A percentile compares a stretch with the other conserved stretches of the same genome.
Evolutionary conservation across 1,284 basidiomycete species (phyloP).

Genomic region (Tranzscheliella williamsii): DNA sequence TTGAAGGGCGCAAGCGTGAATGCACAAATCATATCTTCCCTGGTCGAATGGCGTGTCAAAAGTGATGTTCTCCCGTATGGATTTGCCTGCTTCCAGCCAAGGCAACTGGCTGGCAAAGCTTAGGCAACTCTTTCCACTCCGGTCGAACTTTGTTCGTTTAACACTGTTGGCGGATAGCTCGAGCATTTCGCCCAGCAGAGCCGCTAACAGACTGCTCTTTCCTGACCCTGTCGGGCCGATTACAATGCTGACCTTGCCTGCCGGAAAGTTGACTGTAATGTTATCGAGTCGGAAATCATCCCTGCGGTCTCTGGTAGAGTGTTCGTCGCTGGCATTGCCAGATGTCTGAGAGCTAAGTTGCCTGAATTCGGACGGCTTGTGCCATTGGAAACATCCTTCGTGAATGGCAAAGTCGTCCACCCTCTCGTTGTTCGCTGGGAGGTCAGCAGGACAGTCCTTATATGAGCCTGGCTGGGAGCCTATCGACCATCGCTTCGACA

Average conservation of each 20-base stretch:
- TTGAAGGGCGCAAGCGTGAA: slow-evolving; percentile 50
- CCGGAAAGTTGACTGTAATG: slow-evolving; percentile 36
- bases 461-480: slow-evolving; percentile 64
- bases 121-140: slow-evolving; percentile 34
- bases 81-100: slow-evolving; percentile 38
- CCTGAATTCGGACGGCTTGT: neutral
- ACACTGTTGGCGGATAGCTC: slow-evolving; percentile 24
- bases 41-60: slow-evolving; percentile 41
- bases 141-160: slow-evolving; percentile 32
- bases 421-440: slow-evolving; percentile 63
- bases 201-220: slow-evolving; percentile 50
- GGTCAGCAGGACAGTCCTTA: slow-evolving; percentile 34
- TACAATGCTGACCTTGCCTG: slow-evolving; percentile 37
- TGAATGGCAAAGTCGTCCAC: slow-evolving; percentile 64
- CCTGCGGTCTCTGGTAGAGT: neutral
- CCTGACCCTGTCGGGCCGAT: slow-evolving; percentile 51
- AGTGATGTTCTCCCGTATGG: slow-evolving; percentile 49
- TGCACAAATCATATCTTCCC: slow-evolving; percentile 37
- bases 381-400: neutral
- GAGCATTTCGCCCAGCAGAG: slow-evolving; percentile 50
- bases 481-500: slow-evolving; percentile 4
- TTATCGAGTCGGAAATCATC: slow-evolving; percentile 21
- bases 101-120: slow-evolving; percentile 42
- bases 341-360: neutral
- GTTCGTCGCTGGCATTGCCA: neutral